Conservation (phyloP, 179 eudicot genomes). For the Beta lomatogona region DNA sequence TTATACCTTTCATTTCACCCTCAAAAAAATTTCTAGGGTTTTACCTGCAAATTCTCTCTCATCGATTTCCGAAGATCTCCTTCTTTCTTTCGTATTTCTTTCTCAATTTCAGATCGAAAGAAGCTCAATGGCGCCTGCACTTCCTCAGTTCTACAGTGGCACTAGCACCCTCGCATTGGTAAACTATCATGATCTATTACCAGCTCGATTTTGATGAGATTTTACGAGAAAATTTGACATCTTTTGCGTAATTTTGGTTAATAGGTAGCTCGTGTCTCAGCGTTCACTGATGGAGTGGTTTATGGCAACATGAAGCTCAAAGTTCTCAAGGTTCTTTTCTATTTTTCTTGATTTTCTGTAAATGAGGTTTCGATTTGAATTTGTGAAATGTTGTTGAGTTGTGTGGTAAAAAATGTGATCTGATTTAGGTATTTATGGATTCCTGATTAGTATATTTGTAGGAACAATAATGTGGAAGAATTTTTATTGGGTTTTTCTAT, state of each 20-base stretch:
- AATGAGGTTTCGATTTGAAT: background rate
- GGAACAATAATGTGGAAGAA: no score
- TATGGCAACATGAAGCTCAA: constrained; percentile 85
- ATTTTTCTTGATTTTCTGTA: background rate
- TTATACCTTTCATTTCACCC: no score
- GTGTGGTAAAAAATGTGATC: background rate
- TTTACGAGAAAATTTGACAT: background rate
- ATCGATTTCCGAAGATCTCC: background rate
- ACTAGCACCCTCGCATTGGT: constrained; percentile 38
- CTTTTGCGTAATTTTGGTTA: background rate
- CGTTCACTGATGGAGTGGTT: constrained; percentile 60
- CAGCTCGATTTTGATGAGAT: background rate
- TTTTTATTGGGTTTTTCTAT: no score
- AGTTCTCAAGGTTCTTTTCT: constrained; percentile 57
- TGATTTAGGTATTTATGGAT: background rate
- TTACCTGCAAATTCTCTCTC: constrained; percentile 15
- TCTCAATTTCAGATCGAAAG: constrained; percentile 23
- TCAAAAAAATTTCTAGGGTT: constrained; percentile 17
- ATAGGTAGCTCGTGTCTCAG: constrained; percentile 76
- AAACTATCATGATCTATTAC: background rate
- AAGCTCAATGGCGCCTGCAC: constrained; percentile 30
- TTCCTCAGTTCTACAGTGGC: constrained; percentile 37
- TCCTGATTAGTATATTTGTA: background rate
- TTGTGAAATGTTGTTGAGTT: no score
- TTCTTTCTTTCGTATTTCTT: constrained; percentile 16